Percentiles rank a stretch among this genome's conserved stretches.
Conservation (phyloP, 192 early-diverging fungal genomes). For the Coemansia reversa region DNA sequence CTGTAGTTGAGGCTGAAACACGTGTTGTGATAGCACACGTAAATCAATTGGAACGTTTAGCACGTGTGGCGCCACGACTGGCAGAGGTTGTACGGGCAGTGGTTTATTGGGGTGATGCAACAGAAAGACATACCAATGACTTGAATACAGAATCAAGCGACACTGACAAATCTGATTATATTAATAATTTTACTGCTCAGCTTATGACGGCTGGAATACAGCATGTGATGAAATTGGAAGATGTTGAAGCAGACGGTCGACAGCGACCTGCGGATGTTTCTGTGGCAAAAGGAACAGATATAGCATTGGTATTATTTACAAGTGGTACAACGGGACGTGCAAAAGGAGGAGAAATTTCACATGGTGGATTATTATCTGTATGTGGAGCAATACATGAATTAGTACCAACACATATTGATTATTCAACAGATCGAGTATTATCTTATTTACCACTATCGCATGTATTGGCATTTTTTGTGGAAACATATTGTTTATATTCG, state of each 20-base stretch:
- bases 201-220: slow-evolving; percentile 35
- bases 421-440: slow-evolving; percentile 62
- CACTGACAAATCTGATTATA: no score
- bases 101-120: slow-evolving; percentile 48
- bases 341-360: slow-evolving; percentile 86
- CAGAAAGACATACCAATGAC: no score
- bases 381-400: slow-evolving; percentile 56
- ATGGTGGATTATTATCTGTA: slow-evolving; percentile 76
- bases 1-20: slow-evolving; percentile 80
- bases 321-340: slow-evolving; percentile 91
- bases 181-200: background rate
- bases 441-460: slow-evolving; percentile 89
- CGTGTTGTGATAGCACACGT: slow-evolving; percentile 61
- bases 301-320: slow-evolving; percentile 88
- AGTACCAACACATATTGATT: slow-evolving; percentile 41
- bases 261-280: slow-evolving; percentile 61
- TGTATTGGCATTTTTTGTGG: slow-evolving; percentile 84
- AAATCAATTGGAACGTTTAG: slow-evolving; percentile 45
- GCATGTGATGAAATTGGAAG: slow-evolving; percentile 63
- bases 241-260: slow-evolving; percentile 64
- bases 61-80: slow-evolving; percentile 5
- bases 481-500: slow-evolving; percentile 67
- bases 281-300: slow-evolving; percentile 70
- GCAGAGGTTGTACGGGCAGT: slow-evolving; percentile 44
- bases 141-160: no score